Evolutionary conservation across 331 rosid species (phyloP).

Genomic region (Rhamnella rubrinervis): DNA sequence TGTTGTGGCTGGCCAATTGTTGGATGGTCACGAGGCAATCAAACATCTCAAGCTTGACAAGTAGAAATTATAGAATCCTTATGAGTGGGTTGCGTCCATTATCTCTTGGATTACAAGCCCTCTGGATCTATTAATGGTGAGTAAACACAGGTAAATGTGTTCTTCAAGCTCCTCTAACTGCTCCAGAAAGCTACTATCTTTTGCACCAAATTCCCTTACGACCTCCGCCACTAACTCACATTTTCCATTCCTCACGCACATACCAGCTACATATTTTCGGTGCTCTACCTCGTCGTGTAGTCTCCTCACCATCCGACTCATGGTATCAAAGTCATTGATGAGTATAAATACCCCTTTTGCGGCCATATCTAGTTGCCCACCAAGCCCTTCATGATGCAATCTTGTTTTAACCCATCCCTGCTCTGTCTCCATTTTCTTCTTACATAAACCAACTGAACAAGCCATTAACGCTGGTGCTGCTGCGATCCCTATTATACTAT

Average conservation of each 20-base stretch:
- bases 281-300: conserved; percentile 72
- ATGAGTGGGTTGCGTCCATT: not conserved
- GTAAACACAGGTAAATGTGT: conserved; percentile 74
- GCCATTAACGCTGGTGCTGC: conserved; percentile 55
- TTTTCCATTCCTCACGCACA: conserved; percentile 54
- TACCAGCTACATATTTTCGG: conserved; percentile 38
- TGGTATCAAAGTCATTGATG: conserved; percentile 70
- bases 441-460: conserved; percentile 39
- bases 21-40: no score
- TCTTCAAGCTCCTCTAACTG: conserved; percentile 73
- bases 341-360: conserved; percentile 62
- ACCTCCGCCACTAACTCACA: conserved; percentile 49
- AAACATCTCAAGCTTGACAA: not conserved
- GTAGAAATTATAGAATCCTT: no score
- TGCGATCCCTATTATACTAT: conserved; percentile 60
- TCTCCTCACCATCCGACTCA: conserved; percentile 70
- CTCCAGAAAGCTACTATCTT: conserved; percentile 47
- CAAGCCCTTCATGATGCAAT: conserved; percentile 17
- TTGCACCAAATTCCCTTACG: conserved; percentile 45
- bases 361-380: conserved; percentile 64
- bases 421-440: conserved; percentile 19
- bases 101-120: conserved; percentile 57
- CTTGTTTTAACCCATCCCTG: not conserved
- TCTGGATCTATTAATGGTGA: conserved; percentile 73
- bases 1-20: no score